Conservation (phyloP, 2,329 filamentous ascomycete species). For the Xylariaceae sp. region DNA sequence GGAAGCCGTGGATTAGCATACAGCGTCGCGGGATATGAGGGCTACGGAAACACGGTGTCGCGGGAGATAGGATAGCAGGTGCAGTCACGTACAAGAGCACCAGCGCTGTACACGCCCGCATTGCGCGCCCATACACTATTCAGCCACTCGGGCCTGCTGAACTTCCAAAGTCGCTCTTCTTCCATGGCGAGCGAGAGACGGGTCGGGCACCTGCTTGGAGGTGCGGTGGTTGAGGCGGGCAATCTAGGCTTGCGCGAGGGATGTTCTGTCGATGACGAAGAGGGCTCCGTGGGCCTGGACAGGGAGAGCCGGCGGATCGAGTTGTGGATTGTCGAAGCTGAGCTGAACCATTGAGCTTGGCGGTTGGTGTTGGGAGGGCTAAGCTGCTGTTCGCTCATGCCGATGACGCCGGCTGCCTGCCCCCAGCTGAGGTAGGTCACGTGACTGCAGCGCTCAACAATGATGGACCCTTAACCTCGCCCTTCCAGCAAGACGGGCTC, state of each 20-base stretch:
- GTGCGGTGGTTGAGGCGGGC: neutral
- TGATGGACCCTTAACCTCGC: too few relatives aligned
- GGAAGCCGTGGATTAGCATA: too few relatives aligned
- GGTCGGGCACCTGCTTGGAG: neutral
- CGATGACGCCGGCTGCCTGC: too few relatives aligned
- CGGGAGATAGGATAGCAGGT: neutral
- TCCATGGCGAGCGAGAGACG: slow-evolving; percentile 43
- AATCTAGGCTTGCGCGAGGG: neutral
- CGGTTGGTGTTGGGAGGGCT: too few relatives aligned
- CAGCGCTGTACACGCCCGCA: slow-evolving; percentile 60
- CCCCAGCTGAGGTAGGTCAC: too few relatives aligned
- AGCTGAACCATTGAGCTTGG: too few relatives aligned
- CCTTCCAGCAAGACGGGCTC: too few relatives aligned
- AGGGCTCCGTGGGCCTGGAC: neutral
- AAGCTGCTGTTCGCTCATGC: too few relatives aligned
- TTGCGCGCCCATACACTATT: slow-evolving; percentile 64
- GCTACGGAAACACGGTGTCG: too few relatives aligned
- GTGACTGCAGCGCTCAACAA: too few relatives aligned
- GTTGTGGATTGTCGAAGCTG: too few relatives aligned
- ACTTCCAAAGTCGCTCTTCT: slow-evolving; percentile 67
- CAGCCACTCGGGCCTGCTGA: slow-evolving; percentile 64
- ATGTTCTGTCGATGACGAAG: neutral
- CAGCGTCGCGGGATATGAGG: too few relatives aligned
- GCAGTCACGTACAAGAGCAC: slow-evolving; percentile 57
- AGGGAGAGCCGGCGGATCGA: neutral